Conservation (phyloP, 805 yeast genomes). For the Pichia manshurica region DNA sequence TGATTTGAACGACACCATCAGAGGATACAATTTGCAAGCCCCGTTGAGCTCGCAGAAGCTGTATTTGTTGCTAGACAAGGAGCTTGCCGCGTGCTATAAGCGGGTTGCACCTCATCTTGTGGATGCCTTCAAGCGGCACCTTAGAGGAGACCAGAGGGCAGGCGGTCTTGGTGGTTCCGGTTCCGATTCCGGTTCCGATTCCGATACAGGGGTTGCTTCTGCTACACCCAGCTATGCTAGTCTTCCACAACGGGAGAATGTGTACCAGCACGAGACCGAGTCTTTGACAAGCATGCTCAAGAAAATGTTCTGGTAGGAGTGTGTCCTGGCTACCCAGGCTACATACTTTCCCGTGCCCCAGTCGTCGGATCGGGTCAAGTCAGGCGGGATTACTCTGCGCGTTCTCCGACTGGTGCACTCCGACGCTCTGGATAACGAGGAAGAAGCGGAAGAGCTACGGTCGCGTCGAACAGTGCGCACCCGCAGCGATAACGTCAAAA, state of each 20-base stretch:
- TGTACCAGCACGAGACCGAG: constrained; percentile 28
- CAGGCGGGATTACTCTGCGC: too few species aligned
- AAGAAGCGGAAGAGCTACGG: too few species aligned
- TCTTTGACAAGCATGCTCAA: constrained; percentile 26
- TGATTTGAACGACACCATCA: constrained; percentile 41
- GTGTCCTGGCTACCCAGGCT: too few species aligned
- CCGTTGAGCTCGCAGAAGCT: constrained; percentile 54
- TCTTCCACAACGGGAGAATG: constrained; percentile 18
- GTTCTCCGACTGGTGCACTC: too few species aligned
- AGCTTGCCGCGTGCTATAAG: constrained; percentile 35
- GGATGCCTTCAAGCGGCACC: constrained; percentile 20
- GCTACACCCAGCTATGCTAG: constrained; percentile 15
- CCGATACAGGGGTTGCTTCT: neutral
- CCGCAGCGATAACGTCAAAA: too few species aligned
- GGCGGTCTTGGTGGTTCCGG: too few species aligned
- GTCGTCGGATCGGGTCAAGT: too few species aligned
- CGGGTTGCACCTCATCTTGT: constrained; percentile 27
- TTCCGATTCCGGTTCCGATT: neutral
- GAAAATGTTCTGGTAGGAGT: constrained; percentile 14
- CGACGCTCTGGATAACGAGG: too few species aligned
- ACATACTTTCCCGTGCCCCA: too few species aligned
- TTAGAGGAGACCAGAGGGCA: constrained; percentile 6
- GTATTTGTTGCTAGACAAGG: constrained; percentile 42
- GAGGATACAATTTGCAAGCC: constrained; percentile 60
- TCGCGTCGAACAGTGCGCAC: too few species aligned